phyloP scores from a whole-genome alignment of 108 stramenopile species.

The Fragilariopsis cylindrus region DNA sequence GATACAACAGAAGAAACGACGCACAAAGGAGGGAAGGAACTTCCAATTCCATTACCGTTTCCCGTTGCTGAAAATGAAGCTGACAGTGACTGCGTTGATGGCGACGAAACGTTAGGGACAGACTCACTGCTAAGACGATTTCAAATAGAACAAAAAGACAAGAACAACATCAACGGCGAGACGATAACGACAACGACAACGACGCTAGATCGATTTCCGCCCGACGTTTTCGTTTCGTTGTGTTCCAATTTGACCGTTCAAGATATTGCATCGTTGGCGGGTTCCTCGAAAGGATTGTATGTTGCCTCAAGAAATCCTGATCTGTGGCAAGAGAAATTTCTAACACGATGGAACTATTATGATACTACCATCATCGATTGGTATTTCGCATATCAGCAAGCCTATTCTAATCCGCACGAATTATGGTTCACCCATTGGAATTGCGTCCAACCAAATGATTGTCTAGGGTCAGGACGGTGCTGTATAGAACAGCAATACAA shows the following conservation, averaged over 20 bases:
- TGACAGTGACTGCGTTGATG: not conserved
- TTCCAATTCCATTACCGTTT: constrained; percentile 6
- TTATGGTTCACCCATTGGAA: constrained; percentile 79
- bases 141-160: not conserved
- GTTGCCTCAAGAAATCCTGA: constrained; percentile 21
- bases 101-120: not conserved
- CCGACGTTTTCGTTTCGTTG: constrained; percentile 6
- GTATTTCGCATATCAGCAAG: constrained; percentile 50
- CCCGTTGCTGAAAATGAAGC: not conserved
- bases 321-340: constrained; percentile 55
- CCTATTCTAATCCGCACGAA: constrained; percentile 61
- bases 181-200: not conserved
- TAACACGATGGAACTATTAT: constrained; percentile 48
- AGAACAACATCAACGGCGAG: not conserved
- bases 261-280: constrained; percentile 27
- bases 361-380: constrained; percentile 30
- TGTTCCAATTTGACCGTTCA: constrained; percentile 27
- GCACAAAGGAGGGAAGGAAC: not conserved
- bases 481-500: constrained; percentile 18
- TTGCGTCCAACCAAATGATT: constrained; percentile 55
- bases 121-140: not conserved
- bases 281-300: constrained; percentile 22
- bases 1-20: too few species aligned
- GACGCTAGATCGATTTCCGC: not conserved
- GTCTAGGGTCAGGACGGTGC: constrained; percentile 49